Conservation (phyloP, 139 green algal genomes). For the Chlorella sorokiniana region DNA sequence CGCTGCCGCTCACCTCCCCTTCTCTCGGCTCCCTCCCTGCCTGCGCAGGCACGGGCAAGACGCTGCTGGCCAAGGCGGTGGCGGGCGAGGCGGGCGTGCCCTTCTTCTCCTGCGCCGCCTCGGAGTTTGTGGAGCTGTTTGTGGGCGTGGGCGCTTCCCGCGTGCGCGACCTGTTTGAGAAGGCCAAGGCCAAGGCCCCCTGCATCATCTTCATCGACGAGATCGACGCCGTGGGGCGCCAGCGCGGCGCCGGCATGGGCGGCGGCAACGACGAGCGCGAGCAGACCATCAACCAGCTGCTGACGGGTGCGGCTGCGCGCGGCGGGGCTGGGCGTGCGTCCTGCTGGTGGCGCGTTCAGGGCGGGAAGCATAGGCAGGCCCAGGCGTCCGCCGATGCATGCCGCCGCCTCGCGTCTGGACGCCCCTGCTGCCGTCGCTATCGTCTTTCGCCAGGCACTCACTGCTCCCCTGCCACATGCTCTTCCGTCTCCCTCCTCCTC, state of each 20-base stretch:
- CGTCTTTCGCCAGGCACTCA: background rate
- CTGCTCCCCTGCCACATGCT: constrained; percentile 35
- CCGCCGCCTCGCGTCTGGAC: too few species aligned
- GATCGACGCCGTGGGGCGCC: constrained; percentile 98
- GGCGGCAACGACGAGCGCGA: constrained; percentile 99
- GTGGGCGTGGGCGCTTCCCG: constrained; percentile 97
- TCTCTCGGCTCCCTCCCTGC: too few species aligned
- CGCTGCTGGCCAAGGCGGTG: constrained; percentile 89
- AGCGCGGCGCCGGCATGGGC: constrained; percentile 96
- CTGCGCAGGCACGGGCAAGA: constrained; percentile 82
- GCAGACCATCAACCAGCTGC: constrained; percentile 99
- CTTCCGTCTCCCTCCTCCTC: constrained; percentile 55
- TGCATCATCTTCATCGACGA: constrained; percentile 99
- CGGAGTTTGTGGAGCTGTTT: constrained; percentile 99
- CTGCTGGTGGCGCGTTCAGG: too few species aligned
- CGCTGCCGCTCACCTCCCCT: background rate
- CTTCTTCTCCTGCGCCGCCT: constrained; percentile 97
- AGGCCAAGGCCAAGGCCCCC: constrained; percentile 94
- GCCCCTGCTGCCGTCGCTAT: too few species aligned
- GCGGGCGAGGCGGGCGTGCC: constrained; percentile 95
- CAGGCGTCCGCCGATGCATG: too few species aligned
- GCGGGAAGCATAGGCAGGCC: too few species aligned
- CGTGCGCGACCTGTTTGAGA: constrained; percentile 98
- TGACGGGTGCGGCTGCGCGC: constrained; percentile 57
- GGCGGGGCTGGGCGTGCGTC: too few species aligned